A percentile compares a stretch with the other conserved stretches of the same genome.
Evolutionary conservation across 2,329 filamentous ascomycete species (phyloP).

Genomic region (Ceratocystiopsis minuta): DNA sequence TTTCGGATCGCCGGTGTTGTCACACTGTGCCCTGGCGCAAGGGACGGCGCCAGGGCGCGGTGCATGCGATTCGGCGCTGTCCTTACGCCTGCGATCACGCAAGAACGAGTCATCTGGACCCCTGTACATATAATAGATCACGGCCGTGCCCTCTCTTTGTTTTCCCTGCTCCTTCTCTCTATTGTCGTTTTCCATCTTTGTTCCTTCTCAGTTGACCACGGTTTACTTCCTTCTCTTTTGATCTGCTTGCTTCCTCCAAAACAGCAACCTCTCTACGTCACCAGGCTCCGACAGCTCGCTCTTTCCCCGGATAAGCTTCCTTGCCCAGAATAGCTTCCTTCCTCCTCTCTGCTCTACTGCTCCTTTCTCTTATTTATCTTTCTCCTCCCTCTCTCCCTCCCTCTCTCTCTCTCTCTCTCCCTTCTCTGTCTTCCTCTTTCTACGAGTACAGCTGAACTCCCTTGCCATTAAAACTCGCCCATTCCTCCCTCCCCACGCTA

Average conservation of each 20-base stretch:
- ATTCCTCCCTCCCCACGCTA: conserved; percentile 2
- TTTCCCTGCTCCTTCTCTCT: not conserved
- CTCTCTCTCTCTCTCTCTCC: not conserved
- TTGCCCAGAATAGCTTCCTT: not conserved
- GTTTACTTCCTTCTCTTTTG: too few relatives aligned
- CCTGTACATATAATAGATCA: not conserved
- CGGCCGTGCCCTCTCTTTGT: not conserved
- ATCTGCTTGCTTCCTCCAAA: too few relatives aligned
- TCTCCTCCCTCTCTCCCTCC: not conserved
- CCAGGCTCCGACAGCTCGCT: too few relatives aligned
- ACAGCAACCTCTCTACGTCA: too few relatives aligned
- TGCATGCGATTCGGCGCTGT: not conserved
- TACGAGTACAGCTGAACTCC: not conserved
- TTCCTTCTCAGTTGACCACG: too few relatives aligned
- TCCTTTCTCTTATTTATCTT: not conserved
- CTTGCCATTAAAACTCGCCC: too few relatives aligned
- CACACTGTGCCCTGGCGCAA: not conserved
- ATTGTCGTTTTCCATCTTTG: too few relatives aligned
- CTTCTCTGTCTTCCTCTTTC: not conserved
- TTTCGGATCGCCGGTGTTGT: not conserved
- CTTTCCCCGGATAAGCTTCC: too few relatives aligned
- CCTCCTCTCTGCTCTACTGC: too few relatives aligned
- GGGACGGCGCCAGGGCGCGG: not conserved
- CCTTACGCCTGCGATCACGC: conserved; percentile 4
- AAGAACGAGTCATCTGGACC: conserved; percentile 5